Evolutionary conservation across 768 basidiomycete genomes (phyloP).

Genomic region (Lepiota brunneoincarnata): DNA sequence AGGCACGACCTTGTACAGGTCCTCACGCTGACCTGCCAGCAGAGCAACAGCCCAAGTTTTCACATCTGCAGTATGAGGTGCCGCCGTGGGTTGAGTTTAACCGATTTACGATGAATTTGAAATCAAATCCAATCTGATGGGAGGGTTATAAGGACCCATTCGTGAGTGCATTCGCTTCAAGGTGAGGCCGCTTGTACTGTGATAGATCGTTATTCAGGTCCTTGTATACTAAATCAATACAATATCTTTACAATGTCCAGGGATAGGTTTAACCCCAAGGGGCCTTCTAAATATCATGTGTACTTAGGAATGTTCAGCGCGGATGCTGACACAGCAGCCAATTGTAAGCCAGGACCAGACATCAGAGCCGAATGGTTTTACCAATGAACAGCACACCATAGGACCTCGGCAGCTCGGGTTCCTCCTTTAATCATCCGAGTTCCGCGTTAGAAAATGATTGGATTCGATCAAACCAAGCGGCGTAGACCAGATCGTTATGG

Average conservation of each 20-base stretch:
- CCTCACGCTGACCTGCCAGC: background rate
- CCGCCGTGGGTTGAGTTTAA: background rate
- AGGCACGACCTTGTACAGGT: background rate
- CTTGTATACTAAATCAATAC: no score
- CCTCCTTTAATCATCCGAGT: slow-evolving; percentile 5
- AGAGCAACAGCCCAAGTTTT: background rate
- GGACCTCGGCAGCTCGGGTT: background rate
- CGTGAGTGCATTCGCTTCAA: no score
- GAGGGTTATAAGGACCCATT: no score
- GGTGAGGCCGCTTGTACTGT: no score
- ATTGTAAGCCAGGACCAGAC: no score
- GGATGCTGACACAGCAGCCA: no score
- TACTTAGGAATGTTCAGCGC: no score
- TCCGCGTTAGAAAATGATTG: background rate
- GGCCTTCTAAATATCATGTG: no score
- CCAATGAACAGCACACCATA: slow-evolving; percentile 1
- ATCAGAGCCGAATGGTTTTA: background rate
- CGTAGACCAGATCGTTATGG: background rate
- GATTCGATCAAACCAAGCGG: background rate
- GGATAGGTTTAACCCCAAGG: no score
- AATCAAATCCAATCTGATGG: no score
- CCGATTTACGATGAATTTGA: background rate
- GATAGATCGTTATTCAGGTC: no score
- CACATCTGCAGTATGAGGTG: background rate
- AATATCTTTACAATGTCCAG: no score